A percentile compares a stretch with the other conserved stretches of the same genome.
These are phyloP conservation scores for Omphalotus guepiniiformis DNA, from an alignment of 768 basidiomycete species.

Conservation along the genomic window DNA sequence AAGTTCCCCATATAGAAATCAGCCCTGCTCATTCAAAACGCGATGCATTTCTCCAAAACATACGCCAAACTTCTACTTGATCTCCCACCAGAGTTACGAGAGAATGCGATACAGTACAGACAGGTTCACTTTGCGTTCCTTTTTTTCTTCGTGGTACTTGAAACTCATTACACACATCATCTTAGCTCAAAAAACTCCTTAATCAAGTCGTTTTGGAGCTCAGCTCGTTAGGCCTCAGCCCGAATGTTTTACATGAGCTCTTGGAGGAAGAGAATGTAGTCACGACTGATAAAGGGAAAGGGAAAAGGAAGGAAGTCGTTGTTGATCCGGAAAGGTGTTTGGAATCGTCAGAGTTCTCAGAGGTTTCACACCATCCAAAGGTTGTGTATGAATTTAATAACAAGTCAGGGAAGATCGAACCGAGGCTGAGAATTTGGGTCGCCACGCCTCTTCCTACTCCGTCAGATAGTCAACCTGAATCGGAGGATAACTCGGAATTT, in stretches of 20 bases:
- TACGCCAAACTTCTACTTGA: slow-evolving; percentile 57
- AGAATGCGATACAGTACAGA: slow-evolving; percentile 81
- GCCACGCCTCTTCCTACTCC: slow-evolving; percentile 20
- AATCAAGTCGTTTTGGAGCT: slow-evolving; percentile 80
- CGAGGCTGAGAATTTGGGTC: slow-evolving; percentile 53
- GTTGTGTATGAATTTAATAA: slow-evolving; percentile 57
- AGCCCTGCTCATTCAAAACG: neutral
- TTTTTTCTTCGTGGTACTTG: neutral
- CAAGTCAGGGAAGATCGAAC: slow-evolving; percentile 45
- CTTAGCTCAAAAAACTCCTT: slow-evolving; percentile 86
- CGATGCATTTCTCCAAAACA: slow-evolving; percentile 77
- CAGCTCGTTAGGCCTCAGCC: slow-evolving; percentile 58
- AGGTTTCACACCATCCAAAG: slow-evolving; percentile 15
- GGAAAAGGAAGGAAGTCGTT: slow-evolving; percentile 16
- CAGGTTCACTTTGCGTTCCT: slow-evolving; percentile 42
- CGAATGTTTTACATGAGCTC: slow-evolving; percentile 42
- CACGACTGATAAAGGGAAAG: slow-evolving; percentile 21
- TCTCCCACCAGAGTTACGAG: slow-evolving; percentile 72
- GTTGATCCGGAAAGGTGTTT: slow-evolving; percentile 7
- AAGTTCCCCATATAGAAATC: slow-evolving; percentile 2
- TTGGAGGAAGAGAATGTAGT: slow-evolving; percentile 23
- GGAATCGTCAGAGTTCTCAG: slow-evolving; percentile 2
- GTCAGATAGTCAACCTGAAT: slow-evolving; percentile 6
- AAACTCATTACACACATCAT: neutral
- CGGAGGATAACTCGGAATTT: slow-evolving; percentile 15